Evolutionary conservation across 148 eudicot species (phyloP).

Genomic region (Silene uniflora): DNA sequence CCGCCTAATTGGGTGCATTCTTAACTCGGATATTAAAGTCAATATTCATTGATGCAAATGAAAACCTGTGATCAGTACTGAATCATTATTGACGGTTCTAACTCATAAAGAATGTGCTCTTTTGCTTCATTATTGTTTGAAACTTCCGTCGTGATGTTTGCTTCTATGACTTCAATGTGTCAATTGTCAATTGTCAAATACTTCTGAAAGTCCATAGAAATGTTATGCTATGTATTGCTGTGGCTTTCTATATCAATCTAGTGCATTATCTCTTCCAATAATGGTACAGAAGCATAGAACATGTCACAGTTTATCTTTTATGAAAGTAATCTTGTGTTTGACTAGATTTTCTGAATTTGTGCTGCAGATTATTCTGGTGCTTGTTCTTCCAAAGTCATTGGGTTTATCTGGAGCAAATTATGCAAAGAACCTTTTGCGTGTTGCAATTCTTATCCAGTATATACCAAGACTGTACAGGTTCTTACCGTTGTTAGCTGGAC

Average conservation of each 20-base stretch:
- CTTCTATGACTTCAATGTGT: not conserved
- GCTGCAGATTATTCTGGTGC: constrained; percentile 57
- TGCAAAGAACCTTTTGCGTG: constrained; percentile 63
- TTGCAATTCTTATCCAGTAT: constrained; percentile 68
- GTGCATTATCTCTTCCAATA: not conserved
- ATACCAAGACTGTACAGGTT: constrained; percentile 62
- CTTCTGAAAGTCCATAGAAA: not conserved
- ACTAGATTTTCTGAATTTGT: constrained; percentile 4
- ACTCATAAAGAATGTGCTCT: not conserved
- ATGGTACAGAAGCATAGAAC: not conserved
- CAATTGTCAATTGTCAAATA: too few species aligned
- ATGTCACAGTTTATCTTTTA: not conserved
- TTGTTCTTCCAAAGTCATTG: constrained; percentile 39
- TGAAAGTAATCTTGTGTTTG: not conserved
- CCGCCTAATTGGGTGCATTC: not conserved
- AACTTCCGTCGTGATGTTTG: not conserved
- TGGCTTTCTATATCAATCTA: not conserved
- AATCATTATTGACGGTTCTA: not conserved
- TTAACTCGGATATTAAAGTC: not conserved
- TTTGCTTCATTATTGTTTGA: constrained; percentile 1
- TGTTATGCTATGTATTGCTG: not conserved
- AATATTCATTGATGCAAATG: not conserved
- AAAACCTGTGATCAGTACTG: not conserved
- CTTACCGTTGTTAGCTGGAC: constrained; percentile 61
- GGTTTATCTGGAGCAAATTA: constrained; percentile 53